phyloP scores from a whole-genome alignment of 164 flowering plant genomes.

The Amborella trichopoda region DNA sequence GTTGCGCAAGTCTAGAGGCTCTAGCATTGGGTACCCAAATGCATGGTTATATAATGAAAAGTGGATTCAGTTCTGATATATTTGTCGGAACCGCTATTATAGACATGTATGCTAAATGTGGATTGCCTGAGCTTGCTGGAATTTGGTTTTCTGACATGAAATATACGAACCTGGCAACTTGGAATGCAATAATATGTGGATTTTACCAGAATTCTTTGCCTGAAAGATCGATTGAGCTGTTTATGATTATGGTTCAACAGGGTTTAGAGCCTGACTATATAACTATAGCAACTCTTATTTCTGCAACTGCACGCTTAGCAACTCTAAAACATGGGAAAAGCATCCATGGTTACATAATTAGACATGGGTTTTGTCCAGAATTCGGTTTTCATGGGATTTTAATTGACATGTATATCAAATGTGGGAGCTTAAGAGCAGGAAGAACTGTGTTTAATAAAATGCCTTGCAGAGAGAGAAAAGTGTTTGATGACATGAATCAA shows the following conservation, averaged over 20 bases:
- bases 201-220: conserved; percentile 27
- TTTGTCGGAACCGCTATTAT: conserved; percentile 36
- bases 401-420: conserved; percentile 48
- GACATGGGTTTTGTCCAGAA: conserved; percentile 24
- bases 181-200: conserved; percentile 50
- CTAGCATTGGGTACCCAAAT: conserved; percentile 20
- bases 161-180: conserved; percentile 31
- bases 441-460: conserved; percentile 21
- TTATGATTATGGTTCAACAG: conserved; percentile 21
- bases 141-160: conserved; percentile 29
- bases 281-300: conserved; percentile 30
- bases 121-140: conserved; percentile 23
- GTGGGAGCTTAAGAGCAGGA: conserved; percentile 34
- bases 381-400: conserved; percentile 35
- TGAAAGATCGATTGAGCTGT: conserved; percentile 26
- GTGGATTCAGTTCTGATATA: conserved; percentile 22
- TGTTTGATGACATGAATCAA: too few relatives aligned
- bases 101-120: conserved; percentile 43
- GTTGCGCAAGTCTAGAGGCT: conserved; percentile 24
- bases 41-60: conserved; percentile 37
- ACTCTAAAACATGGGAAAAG: conserved; percentile 34
- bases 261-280: conserved; percentile 32
- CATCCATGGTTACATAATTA: conserved; percentile 32
- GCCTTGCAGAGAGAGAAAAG: conserved; percentile 3
- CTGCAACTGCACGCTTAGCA: conserved; percentile 33